Base-by-base conservation (phyloP, 2,329 filamentous ascomycete genomes). In the Diplodia mutila region DNA sequence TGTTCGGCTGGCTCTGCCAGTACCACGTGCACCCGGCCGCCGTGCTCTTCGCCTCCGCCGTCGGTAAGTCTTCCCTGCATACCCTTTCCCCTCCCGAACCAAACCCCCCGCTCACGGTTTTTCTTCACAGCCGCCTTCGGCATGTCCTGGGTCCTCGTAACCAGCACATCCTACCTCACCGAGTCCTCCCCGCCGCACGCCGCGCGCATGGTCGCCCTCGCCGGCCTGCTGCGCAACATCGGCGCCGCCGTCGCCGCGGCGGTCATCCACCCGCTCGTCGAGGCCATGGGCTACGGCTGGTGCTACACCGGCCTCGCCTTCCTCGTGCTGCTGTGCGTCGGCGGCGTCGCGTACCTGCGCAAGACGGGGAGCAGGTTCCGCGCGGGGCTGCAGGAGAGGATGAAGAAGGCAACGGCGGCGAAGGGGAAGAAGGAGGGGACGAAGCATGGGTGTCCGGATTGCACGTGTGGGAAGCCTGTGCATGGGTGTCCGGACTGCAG, bases 1-100 rank as follows among this genome's bases (percentile, higher is more conserved):
- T 81, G 77, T 82, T 77, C 68, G 81, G 80, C 23, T 83, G 80
- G 80, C 80, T 79, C 51, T 74, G 77, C 8, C 67, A 74, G 54
- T 66, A 71, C 29, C 67, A 67, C 3, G 64, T 76, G 0, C 77
- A 79, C 68, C 73, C 75, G 34, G 69, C 75, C 27, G 69, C 75
- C 7, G 68, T 73, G 53, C 65, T 80, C 14, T 59, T 75, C 18
- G 73, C 76, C 9, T 74, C 75, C 0, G 75, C 76, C 18, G 46
- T 79, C 8, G 72, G 75, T 69, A 65, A 55, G 65, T 54, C 42
- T 21, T 18, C 39, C 46, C 12, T 6, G 5, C 51, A 7, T n/a
- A 16, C 16, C 18, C 4, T n/a, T n/a, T 8, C 29, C 29, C 29
- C 29, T 29, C 29, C 4, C 29, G 3, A 29, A 3, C 29, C 29